A percentile compares a stretch with the other conserved stretches of the same genome.
These are phyloP conservation scores for Limnanthes douglasii DNA, from an alignment of 345 rosid species.

Conservation along the genomic window DNA sequence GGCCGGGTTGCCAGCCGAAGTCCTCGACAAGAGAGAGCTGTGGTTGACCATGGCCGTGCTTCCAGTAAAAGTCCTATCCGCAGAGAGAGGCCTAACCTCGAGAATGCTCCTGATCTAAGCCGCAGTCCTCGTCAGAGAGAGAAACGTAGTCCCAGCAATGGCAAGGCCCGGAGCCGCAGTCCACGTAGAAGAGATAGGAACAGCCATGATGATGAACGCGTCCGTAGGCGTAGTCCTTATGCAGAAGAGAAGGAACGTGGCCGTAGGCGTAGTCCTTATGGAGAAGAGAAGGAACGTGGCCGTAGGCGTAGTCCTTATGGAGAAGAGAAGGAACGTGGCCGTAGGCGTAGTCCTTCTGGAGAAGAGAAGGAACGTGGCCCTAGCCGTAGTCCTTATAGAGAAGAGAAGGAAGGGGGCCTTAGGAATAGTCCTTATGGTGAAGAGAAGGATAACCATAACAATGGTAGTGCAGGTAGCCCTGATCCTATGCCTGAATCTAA, in stretches of 20 bases:
- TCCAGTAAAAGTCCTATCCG: conserved; percentile 37
- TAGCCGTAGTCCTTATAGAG: conserved; percentile 29
- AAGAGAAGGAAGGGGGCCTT: conserved; percentile 22
- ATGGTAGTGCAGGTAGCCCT: conserved; percentile 55
- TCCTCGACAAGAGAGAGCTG: conserved; percentile 38
- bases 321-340: conserved; percentile 20
- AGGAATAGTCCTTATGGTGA: conserved; percentile 22
- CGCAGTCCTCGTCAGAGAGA: conserved; percentile 27
- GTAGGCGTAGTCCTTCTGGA: conserved; percentile 29
- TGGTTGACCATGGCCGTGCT: conserved; percentile 28
- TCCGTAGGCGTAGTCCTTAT: conserved; percentile 23
- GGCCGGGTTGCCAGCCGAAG: conserved; percentile 36
- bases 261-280: conserved; percentile 26
- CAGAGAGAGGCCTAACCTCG: conserved; percentile 28
- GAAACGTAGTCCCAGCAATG: conserved; percentile 22
- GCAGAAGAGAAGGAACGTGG: conserved; percentile 19
- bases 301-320: conserved; percentile 23
- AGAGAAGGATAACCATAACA: conserved; percentile 21
- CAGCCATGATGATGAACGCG: conserved; percentile 17
- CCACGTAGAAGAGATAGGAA: conserved; percentile 24
- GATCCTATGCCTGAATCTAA: conserved; percentile 6
- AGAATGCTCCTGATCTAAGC: conserved; percentile 14
- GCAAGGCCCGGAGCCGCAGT: conserved; percentile 15
- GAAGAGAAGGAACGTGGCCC: conserved; percentile 24
- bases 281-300: conserved; percentile 25